Base-by-base conservation (phyloP, 148 eudicot genomes). In the Diospyros lotus region DNA sequence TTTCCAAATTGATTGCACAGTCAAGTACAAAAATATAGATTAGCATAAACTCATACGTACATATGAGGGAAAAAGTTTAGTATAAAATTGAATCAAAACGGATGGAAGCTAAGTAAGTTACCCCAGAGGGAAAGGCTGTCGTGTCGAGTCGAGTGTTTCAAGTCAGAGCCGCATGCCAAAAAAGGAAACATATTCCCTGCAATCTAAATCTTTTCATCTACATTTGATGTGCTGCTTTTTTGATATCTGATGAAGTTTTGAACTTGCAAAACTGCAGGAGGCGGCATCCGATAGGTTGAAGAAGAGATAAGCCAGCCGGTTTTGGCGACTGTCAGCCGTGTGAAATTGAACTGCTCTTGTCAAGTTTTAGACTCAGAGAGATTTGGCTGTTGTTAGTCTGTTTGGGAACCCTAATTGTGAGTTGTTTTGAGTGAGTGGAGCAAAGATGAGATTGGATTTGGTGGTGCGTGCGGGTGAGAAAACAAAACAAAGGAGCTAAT, bases 221-320 rank as follows among this genome's bases (percentile, higher is more conserved):
- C 7, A 10, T 46, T 58, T 12, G 58, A 9, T 40, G n/a, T 59
- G 41, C 13, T 48, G 58, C 18, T 48, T 4, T 39, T 39, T 38
- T 17, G 1, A 28, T 52, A 1, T 48, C 13, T 59, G 73, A 42
- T 56, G 13, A 58, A 13, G 1, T 28, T 28, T 28, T 28, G 28
- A 40, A n/a, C 9, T 52, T 44, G 18, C 10, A 18, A 55, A 59
- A 62, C 71, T 86, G 77, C 89, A 91, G 97, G 93, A 89, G 97
- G 84, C 91, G 97, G 66, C 91, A 91, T 71, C 90, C 91, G 55
- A 53, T 87, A 48, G 82, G 78, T 59, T 87, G 83, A 87, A 28
- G 53, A 72, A 72, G 50, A 78, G 72, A 46, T 62, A 43, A 54
- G 77, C 69, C 69, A 75, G 74, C 77, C 72, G 70, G 75, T 75